Percentiles rank a stretch among this genome's conserved stretches.
Evolutionary conservation across 164 flowering plant genomes (phyloP).

Genomic region (Platanus orientalis): DNA sequence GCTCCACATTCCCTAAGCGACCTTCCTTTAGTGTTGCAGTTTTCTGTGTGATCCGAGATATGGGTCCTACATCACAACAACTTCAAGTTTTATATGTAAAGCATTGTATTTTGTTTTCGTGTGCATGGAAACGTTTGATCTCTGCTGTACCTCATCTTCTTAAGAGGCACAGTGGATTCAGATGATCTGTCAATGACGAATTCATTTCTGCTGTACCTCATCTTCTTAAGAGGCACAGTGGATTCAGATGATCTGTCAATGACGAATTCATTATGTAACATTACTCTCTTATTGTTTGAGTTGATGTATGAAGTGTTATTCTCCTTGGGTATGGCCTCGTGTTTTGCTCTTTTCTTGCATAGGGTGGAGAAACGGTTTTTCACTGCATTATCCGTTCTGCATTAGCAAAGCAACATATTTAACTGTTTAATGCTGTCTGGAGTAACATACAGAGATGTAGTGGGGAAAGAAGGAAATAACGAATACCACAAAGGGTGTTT

Average conservation of each 20-base stretch:
- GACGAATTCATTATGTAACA: conserved; percentile 34
- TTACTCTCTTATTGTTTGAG: conserved; percentile 56
- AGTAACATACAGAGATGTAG: background rate
- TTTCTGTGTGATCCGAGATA: conserved; percentile 30
- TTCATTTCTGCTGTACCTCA: conserved; percentile 63
- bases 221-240: conserved; percentile 44
- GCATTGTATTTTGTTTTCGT: background rate
- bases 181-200: conserved; percentile 24
- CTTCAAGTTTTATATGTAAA: conserved; percentile 3
- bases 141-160: conserved; percentile 60
- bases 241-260: conserved; percentile 29
- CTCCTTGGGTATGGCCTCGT: conserved; percentile 71
- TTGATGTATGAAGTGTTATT: conserved; percentile 47
- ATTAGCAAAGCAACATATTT: conserved; percentile 7
- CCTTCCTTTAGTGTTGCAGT: conserved; percentile 29
- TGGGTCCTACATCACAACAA: conserved; percentile 33
- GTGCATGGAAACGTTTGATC: background rate
- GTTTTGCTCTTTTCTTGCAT: conserved; percentile 90
- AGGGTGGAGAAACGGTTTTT: conserved; percentile 91
- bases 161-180: conserved; percentile 33
- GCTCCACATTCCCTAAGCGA: conserved; percentile 24
- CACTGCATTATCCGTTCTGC: conserved; percentile 98
- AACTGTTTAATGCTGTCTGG: background rate
- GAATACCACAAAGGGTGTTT: background rate
- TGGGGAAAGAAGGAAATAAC: background rate